Base-by-base conservation (phyloP, 768 basidiomycete genomes). In the Termitomyces sp. region DNA sequence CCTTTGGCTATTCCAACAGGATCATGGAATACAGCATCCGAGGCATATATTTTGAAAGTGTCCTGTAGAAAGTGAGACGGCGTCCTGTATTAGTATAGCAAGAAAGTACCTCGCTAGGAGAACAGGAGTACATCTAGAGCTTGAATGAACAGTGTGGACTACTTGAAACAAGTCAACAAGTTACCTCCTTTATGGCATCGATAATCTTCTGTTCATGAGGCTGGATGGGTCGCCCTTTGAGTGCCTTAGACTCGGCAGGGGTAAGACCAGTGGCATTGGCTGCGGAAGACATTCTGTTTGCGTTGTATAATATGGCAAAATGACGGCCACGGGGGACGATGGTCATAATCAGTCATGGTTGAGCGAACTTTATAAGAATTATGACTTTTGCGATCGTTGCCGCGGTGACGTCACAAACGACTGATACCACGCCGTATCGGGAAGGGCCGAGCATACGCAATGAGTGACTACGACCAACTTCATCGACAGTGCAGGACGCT, bases 401-500 rank as follows among this genome's bases (percentile, higher is more conserved):
- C 36, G 26, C 27, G 5, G 24, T 59, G 58, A 63, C 59, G 48
- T 63, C 62, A 63, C 22, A 20, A 33, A 27, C 34, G 49, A 26
- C 3, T 39, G 16, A 37, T 16, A 26, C 36, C 27, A 24, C n/a
- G 30, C 22, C 36, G 18, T 7, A 22, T 56, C 65, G 63, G 65
- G 18, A 33, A 18, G 30, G 59, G 45, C 64, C 63, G 65, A 64
- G 9, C 13, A 6, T 34, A 40, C 56, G 42, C 50, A 51, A 93
- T 91, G 89, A 79, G 87, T 57, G 85, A 77, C 64, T 95, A 95
- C 76, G 96, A 98, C 65, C 83, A 88, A 55, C 80, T 98, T 33
- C 91, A 97, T 66, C 79, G 94, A 54, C 94, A 96, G 72, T 93
- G 93, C 74, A 82, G 95, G 66, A 95, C 95, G 5, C 85, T 98